These are phyloP conservation scores for Bassia scoparia DNA, from an alignment of 148 eudicot genomes.

Conservation along the genomic window DNA sequence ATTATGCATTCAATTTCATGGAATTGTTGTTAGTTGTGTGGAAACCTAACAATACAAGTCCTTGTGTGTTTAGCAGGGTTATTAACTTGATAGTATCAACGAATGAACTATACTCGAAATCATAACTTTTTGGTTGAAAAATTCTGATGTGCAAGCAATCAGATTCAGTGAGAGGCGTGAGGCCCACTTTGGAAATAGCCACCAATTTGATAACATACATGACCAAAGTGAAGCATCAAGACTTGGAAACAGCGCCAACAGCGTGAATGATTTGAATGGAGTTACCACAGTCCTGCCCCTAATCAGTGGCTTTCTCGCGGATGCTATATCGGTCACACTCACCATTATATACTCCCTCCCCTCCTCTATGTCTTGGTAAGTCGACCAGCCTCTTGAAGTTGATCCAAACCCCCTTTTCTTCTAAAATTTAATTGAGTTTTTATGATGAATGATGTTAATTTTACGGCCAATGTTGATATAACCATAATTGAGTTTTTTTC, in stretches of 20 bases:
- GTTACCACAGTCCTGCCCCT: slow-evolving; percentile 75
- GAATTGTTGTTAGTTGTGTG: no score
- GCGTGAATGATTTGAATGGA: slow-evolving; percentile 63
- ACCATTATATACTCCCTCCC: slow-evolving; percentile 48
- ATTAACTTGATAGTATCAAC: no score
- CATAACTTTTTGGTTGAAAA: no score
- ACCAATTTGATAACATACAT: slow-evolving; percentile 70
- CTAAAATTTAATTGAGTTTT: no score
- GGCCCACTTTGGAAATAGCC: slow-evolving; percentile 75
- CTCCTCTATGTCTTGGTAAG: slow-evolving; percentile 57
- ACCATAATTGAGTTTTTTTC: no score
- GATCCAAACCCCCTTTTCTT: no score
- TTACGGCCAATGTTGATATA: not conserved
- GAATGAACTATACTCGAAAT: no score
- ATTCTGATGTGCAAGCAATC: slow-evolving; percentile 45
- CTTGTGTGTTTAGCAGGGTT: no score
- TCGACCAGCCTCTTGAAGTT: not conserved
- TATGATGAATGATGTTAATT: no score
- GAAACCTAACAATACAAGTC: no score
- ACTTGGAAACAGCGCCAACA: slow-evolving; percentile 69
- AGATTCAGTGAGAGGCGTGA: slow-evolving; percentile 86
- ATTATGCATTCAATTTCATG: no score
- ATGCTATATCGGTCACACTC: slow-evolving; percentile 69
- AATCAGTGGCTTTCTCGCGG: slow-evolving; percentile 77
- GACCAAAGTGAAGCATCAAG: slow-evolving; percentile 70